Evolutionary conservation across 208 protist species (phyloP).

Genomic region (Acanthamoeba castellanii): DNA sequence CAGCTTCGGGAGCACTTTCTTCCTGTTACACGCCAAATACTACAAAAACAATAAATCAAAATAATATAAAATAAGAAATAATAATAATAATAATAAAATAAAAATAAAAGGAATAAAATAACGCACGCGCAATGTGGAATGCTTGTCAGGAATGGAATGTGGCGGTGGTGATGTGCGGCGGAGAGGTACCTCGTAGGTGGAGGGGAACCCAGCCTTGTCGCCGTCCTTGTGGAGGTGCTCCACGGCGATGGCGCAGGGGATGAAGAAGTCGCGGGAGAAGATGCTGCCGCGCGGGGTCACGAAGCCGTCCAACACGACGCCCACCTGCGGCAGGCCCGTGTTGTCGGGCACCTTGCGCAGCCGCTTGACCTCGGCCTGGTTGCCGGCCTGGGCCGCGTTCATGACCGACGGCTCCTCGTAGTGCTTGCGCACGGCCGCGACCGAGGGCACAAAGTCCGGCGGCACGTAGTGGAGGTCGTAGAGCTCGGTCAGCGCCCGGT

Average conservation of each 20-base stretch:
- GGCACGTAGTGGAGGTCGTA: constrained; percentile 5
- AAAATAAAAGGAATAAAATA: no score
- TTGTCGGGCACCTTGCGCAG: neutral
- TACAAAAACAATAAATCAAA: neutral
- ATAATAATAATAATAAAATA: neutral
- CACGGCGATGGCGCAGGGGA: neutral
- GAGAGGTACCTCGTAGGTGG: constrained; percentile 2
- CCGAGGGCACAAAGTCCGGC: constrained; percentile 2
- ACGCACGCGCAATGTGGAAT: no score
- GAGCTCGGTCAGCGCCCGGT: neutral
- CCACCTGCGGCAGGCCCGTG: neutral
- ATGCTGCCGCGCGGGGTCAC: neutral
- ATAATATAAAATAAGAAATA: neutral
- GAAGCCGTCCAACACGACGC: neutral
- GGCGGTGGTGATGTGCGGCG: neutral
- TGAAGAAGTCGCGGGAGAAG: constrained; percentile 5
- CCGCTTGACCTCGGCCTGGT: neutral
- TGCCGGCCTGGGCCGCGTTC: neutral
- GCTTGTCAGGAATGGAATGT: neutral
- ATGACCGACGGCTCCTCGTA: neutral
- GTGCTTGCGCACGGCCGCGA: neutral
- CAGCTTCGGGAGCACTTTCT: neutral
- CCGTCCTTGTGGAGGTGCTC: neutral
- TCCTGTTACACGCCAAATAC: neutral
- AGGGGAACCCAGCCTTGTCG: neutral